These are phyloP conservation scores for Pseudocercospora pini-densiflorae DNA, from an alignment of 2,329 filamentous ascomycete genomes.

Conservation along the genomic window DNA sequence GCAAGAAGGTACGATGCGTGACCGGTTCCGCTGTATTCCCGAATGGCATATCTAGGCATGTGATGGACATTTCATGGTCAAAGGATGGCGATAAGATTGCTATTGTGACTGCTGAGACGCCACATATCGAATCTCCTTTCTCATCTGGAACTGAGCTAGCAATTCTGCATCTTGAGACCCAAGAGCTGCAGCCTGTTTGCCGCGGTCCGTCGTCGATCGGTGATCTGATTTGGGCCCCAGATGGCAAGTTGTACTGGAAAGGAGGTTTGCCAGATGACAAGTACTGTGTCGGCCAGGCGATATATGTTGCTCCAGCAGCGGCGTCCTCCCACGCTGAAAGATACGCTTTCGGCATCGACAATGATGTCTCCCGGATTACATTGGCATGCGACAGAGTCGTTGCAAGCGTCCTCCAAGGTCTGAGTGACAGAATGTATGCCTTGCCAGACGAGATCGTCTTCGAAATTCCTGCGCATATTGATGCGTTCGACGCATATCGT, in stretches of 20 bases:
- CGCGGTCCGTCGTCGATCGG: background rate
- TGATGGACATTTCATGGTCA: conserved; percentile 38
- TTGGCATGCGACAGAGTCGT: conserved; percentile 25
- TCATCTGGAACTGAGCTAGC: conserved; percentile 26
- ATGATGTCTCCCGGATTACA: conserved; percentile 24
- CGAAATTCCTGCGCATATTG: conserved; percentile 16
- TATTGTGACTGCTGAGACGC: conserved; percentile 28
- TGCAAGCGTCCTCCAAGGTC: conserved; percentile 28
- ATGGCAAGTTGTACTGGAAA: conserved; percentile 26
- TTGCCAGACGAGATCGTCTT: conserved; percentile 17
- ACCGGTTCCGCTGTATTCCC: conserved; percentile 5
- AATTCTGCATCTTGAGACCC: background rate
- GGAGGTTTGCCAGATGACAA: conserved; percentile 16
- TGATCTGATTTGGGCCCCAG: conserved; percentile 21
- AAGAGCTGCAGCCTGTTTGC: background rate
- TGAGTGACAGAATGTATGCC: conserved; percentile 30
- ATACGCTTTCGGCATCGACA: conserved; percentile 24
- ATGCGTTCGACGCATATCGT: conserved; percentile 26
- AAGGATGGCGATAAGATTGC: conserved; percentile 35
- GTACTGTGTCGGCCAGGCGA: conserved; percentile 13
- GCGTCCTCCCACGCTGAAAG: conserved; percentile 13
- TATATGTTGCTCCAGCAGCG: conserved; percentile 12
- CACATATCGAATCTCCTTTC: conserved; percentile 35
- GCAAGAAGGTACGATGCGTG: conserved; percentile 28
- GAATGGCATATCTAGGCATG: conserved; percentile 31